phyloP scores from a whole-genome alignment of 73 alveolate species.

The Paramecium primaurelia region DNA sequence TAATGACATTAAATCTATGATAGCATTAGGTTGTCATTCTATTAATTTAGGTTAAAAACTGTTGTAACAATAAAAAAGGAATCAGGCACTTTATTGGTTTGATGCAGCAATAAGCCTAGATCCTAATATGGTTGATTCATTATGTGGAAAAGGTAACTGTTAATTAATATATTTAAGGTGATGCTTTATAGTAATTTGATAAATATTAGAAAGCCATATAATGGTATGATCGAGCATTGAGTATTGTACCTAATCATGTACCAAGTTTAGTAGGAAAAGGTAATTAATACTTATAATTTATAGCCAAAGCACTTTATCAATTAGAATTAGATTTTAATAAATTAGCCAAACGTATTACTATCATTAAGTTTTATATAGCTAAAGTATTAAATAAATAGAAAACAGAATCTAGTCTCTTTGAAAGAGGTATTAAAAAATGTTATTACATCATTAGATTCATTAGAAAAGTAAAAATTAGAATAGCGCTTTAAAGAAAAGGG shows the following conservation, averaged over 20 bases:
- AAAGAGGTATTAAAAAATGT: background rate
- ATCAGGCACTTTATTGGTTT: background rate
- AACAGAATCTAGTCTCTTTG: background rate
- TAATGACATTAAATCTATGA: background rate
- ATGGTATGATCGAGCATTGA: background rate
- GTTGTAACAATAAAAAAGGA: background rate
- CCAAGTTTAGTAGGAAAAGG: background rate
- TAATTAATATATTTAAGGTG: background rate
- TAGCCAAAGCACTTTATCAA: background rate
- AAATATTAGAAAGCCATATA: background rate
- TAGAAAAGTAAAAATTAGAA: background rate
- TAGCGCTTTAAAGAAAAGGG: background rate
- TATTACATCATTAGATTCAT: background rate
- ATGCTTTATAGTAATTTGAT: background rate
- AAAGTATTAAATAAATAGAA: background rate
- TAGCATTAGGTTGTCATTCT: conserved; percentile 4
- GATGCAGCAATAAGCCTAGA: conserved; percentile 7
- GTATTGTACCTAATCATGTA: background rate
- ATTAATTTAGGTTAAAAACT: background rate
- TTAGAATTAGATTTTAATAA: background rate
- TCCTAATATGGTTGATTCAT: background rate
- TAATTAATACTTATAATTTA: background rate
- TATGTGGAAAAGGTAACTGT: background rate
- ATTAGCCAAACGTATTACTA: background rate
- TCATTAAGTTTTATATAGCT: background rate